Percentiles rank a stretch among this genome's conserved stretches.
phyloP scores from a whole-genome alignment of 306 rosid species.

The Acacia melanoxylon region DNA sequence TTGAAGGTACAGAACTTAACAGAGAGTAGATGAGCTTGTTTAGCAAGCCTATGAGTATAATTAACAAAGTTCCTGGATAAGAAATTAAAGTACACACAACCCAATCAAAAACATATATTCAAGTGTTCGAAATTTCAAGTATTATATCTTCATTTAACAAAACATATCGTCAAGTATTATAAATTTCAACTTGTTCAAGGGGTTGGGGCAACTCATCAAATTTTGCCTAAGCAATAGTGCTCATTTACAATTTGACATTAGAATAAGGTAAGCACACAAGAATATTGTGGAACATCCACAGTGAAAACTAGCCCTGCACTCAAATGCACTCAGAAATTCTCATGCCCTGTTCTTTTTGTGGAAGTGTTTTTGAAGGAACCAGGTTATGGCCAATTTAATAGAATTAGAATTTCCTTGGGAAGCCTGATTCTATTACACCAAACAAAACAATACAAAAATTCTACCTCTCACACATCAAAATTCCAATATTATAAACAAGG shows the following conservation, averaged over 20 bases:
- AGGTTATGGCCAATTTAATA: neutral
- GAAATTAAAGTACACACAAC: no score
- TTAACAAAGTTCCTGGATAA: no score
- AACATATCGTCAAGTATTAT: no score
- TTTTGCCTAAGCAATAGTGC: neutral
- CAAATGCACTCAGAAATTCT: conserved; percentile 7
- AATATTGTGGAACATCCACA: neutral
- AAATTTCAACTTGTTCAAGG: neutral
- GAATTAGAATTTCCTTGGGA: neutral
- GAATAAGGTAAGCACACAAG: no score
- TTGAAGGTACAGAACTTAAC: no score
- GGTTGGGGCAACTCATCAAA: neutral
- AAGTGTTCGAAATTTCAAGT: neutral
- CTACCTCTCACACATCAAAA: neutral
- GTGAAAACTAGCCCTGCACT: conserved; percentile 25
- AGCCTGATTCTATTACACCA: neutral
- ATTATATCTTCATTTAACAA: no score
- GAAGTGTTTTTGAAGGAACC: neutral
- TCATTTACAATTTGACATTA: no score
- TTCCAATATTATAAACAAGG: neutral
- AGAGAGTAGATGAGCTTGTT: no score
- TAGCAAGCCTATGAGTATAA: no score
- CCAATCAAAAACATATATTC: neutral
- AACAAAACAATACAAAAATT: neutral
- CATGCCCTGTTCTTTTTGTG: neutral